Evolutionary conservation across 2,329 filamentous ascomycete species (phyloP).

Genomic region (Chaetomium sp.): DNA sequence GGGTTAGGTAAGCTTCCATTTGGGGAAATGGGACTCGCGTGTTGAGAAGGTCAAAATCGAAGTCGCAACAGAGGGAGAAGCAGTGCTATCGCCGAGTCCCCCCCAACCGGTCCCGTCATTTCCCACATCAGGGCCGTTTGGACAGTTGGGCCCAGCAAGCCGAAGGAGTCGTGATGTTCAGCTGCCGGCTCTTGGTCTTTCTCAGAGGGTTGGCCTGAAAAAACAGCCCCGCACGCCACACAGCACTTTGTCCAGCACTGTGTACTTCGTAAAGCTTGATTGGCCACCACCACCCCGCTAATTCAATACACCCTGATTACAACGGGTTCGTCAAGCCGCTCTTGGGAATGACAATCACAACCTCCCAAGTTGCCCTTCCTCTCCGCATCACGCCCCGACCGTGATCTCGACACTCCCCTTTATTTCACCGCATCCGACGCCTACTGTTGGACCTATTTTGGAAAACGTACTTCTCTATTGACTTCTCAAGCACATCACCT

Average conservation of each 20-base stretch:
- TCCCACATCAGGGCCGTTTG: no score
- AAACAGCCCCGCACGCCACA: background rate
- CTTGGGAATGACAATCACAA: no score
- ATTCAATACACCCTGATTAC: background rate
- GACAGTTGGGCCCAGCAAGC: no score
- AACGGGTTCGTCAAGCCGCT: background rate
- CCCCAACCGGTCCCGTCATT: no score
- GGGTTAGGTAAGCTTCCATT: slow-evolving; percentile 7
- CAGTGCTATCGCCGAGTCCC: no score
- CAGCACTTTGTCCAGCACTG: background rate
- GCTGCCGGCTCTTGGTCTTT: no score
- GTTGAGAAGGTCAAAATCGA: no score
- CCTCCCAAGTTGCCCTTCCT: background rate
- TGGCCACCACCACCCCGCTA: background rate
- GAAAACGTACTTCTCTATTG: background rate
- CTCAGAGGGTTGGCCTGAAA: no score
- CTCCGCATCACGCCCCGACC: background rate
- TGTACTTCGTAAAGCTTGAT: background rate
- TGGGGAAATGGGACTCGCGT: background rate
- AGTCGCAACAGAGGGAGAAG: no score
- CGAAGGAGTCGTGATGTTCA: no score
- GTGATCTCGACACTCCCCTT: background rate
- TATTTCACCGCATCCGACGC: background rate
- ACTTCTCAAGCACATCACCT: background rate
- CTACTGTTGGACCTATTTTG: background rate